Evolutionary conservation across 768 basidiomycete genomes (phyloP), one percentile per base, ranked within the genome.

Genomic region (Megacollybia marginata): DNA sequence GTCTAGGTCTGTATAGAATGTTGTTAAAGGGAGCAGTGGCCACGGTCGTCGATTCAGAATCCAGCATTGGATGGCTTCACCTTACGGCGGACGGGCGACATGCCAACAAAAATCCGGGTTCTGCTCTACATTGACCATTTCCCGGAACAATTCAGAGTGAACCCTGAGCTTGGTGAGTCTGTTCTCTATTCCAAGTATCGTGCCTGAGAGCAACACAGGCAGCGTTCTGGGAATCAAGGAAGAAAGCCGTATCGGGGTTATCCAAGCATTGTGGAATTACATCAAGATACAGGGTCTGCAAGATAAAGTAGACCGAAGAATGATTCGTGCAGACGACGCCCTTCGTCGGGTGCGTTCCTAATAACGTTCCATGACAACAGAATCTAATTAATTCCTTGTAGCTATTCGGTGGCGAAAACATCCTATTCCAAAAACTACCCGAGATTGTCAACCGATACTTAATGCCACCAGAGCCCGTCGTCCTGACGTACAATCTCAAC

Each of bases 221-320:
- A 73, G 71, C 42, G 63, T 92, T 11, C 72, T 97, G 35, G 85
- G 82, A 16, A 75, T 93, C 62, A 85, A 87, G 56, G 88, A 96
- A 61, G 92, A 90, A 28, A 91, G 88, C 33, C 78, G 90, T 28
- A 70, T 85, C 19, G 89, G 86, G 6, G 79, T 90, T 15, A 76
- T 95, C 15, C 84, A 90, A 49, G 79, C 88, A 0, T 62, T 96
- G 10, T 98, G 94, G 94, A 89, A 87, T 59, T 92, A 94, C 57
- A 87, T 96, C 68, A 95, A 93, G 62, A 69, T 84, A 12, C 74
- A 92, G 55, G 79, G 81, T 20, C 67, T 94, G 15, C 89, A 92
- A 64, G 90, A 92, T 64, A 91, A 90, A 56, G 78, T 78, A 0
- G 88, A 92, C 64, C 71, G 88, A 49, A 76, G 83, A 35, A 63